Evolutionary conservation across 305 asterid genomes (phyloP).

Genomic region (Petunia hybrid): DNA sequence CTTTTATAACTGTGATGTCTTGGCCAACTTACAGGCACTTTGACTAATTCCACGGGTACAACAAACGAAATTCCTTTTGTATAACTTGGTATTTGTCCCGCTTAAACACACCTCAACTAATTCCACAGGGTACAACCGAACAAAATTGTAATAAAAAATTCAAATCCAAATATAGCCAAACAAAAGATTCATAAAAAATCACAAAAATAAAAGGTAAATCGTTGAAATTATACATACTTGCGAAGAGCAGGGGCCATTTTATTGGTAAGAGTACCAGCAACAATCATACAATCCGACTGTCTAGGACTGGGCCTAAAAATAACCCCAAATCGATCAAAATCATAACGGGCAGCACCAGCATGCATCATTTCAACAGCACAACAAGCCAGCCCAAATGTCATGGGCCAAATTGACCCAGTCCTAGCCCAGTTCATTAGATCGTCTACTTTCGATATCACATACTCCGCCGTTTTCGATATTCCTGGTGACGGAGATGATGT

Average conservation of each 20-base stretch:
- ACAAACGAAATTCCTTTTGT: too few relatives aligned
- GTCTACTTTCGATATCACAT: slow-evolving; percentile 89
- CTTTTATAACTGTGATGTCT: too few relatives aligned
- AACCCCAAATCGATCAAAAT: slow-evolving; percentile 91
- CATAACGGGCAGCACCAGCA: slow-evolving; percentile 95
- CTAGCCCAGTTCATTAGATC: slow-evolving; percentile 97
- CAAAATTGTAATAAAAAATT: too few relatives aligned
- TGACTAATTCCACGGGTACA: too few relatives aligned
- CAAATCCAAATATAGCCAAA: too few relatives aligned
- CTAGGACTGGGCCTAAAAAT: slow-evolving; percentile 96
- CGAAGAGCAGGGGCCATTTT: slow-evolving; percentile 99
- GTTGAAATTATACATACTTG: slow-evolving; percentile 51
- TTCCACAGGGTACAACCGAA: not conserved
- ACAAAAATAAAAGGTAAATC: rapidly evolving
- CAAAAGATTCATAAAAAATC: not conserved
- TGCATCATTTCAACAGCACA: slow-evolving; percentile 99
- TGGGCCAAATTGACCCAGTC: slow-evolving; percentile 94
- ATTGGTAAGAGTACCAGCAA: slow-evolving; percentile 95
- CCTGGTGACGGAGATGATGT: slow-evolving; percentile 73
- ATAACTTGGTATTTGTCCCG: too few relatives aligned
- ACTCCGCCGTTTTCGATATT: slow-evolving; percentile 81
- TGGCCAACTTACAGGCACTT: too few relatives aligned
- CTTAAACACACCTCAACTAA: too few relatives aligned
- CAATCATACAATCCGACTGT: slow-evolving; percentile 97
- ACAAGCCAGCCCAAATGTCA: slow-evolving; percentile 95